A percentile compares a stretch with the other conserved stretches of the same genome.
Evolutionary conservation across 176 grass and related monocot genomes (phyloP).

Genomic region (Raddia guianensis): DNA sequence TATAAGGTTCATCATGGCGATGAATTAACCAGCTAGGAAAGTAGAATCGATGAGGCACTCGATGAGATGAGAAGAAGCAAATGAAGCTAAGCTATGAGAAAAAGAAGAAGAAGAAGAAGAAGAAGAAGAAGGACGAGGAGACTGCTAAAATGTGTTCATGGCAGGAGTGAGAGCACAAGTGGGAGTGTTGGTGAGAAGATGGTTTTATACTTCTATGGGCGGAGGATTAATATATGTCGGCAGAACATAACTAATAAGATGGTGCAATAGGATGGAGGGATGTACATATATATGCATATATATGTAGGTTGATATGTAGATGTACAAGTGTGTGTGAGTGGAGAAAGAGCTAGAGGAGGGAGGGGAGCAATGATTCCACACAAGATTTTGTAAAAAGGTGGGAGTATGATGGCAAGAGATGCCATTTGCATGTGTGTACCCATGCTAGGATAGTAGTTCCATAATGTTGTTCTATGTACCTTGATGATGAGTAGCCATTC

Average conservation of each 20-base stretch:
- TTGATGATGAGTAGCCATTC: slow-evolving; percentile 17
- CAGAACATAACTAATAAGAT: slow-evolving; percentile 43
- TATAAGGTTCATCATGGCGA: slow-evolving; percentile 57
- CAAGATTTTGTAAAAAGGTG: slow-evolving; percentile 58
- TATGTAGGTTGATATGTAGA: slow-evolving; percentile 29
- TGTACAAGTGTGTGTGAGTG: background rate
- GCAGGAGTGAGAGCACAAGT: slow-evolving; percentile 14
- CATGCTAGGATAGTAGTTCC: slow-evolving; percentile 43
- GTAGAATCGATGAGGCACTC: background rate
- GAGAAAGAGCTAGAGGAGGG: background rate
- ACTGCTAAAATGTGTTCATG: background rate
- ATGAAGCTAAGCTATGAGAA: background rate
- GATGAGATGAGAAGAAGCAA: slow-evolving; percentile 6
- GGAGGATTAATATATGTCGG: slow-evolving; percentile 54
- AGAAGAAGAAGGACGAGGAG: background rate
- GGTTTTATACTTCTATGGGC: slow-evolving; percentile 46
- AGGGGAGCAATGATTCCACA: slow-evolving; percentile 42
- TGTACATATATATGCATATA: background rate
- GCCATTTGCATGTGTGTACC: slow-evolving; percentile 41
- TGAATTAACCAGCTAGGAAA: slow-evolving; percentile 7
- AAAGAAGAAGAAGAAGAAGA: no score
- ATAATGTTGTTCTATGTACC: slow-evolving; percentile 44
- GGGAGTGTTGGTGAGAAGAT: slow-evolving; percentile 20
- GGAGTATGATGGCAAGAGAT: slow-evolving; percentile 46
- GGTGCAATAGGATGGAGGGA: slow-evolving; percentile 20